Evolutionary conservation across 2,329 filamentous ascomycete genomes (phyloP).

Genomic region (Trichoderma endophyticum): DNA sequence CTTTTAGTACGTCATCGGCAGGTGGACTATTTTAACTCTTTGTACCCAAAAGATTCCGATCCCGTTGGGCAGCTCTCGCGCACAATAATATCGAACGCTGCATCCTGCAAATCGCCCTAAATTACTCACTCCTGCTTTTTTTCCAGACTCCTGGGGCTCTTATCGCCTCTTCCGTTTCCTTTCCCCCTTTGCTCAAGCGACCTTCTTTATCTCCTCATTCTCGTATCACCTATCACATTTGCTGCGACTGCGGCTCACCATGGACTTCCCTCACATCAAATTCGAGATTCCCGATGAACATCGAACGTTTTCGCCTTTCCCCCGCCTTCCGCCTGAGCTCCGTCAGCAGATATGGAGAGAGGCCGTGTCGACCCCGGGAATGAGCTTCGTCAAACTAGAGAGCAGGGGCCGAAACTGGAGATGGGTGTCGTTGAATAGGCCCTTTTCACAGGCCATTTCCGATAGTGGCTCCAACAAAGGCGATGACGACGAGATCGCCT

Average conservation of each 20-base stretch:
- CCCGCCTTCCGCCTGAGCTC: slow-evolving; percentile 34
- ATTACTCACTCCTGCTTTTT: background rate
- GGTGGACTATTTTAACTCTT: background rate
- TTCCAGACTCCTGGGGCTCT: background rate
- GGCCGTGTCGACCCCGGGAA: slow-evolving; percentile 32
- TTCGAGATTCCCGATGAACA: slow-evolving; percentile 33
- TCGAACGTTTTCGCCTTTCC: slow-evolving; percentile 32
- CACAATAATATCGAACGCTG: background rate
- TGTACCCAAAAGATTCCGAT: background rate
- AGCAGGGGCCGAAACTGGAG: slow-evolving; percentile 23
- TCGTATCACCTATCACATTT: background rate
- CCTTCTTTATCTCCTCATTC: background rate
- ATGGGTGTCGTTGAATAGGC: slow-evolving; percentile 23
- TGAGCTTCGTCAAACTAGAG: slow-evolving; percentile 35
- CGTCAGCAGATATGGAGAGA: slow-evolving; percentile 36
- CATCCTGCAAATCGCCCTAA: background rate
- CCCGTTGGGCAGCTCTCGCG: slow-evolving; percentile 3
- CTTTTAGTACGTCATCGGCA: slow-evolving; percentile 14
- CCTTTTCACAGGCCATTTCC: background rate
- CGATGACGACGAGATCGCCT: slow-evolving; percentile 24
- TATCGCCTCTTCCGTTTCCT: background rate
- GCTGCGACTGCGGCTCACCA: background rate
- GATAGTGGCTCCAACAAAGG: slow-evolving; percentile 17
- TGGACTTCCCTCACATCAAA: slow-evolving; percentile 23
- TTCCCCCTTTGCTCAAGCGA: background rate